These are phyloP conservation scores for Talinum fruticosum DNA, from an alignment of 148 eudicot genomes.

Conservation along the genomic window DNA sequence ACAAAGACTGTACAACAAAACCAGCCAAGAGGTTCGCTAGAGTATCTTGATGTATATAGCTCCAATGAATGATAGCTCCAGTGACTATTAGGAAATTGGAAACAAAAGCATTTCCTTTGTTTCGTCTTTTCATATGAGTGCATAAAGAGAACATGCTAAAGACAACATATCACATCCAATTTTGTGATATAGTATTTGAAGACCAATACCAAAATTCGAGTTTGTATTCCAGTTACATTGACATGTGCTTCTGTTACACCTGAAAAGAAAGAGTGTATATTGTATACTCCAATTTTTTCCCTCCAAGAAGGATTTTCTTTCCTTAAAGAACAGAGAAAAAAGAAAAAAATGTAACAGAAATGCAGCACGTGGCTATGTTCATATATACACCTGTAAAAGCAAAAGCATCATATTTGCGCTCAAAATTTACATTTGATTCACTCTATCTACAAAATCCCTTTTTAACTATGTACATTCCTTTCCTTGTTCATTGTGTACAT, in stretches of 20 bases:
- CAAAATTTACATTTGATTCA: not conserved
- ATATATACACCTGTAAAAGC: not conserved
- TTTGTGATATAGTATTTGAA: no score
- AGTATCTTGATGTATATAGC: constrained; percentile 38
- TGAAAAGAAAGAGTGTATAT: no score
- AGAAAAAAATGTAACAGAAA: no score
- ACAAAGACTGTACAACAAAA: constrained; percentile 39
- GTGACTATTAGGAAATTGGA: constrained; percentile 8
- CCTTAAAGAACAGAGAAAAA: no score
- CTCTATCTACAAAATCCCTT: constrained; percentile 6
- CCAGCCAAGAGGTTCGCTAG: constrained; percentile 36
- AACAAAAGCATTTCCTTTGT: constrained; percentile 44
- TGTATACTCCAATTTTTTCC: no score
- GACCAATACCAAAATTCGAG: no score
- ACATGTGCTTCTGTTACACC: no score
- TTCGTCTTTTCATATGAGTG: constrained; percentile 15
- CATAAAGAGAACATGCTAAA: not conserved
- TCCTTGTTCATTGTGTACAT: not conserved
- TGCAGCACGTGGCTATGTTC: no score
- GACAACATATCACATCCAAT: no score
- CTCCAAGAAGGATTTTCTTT: no score
- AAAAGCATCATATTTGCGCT: not conserved
- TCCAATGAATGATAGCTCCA: constrained; percentile 51
- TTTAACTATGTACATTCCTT: not conserved
- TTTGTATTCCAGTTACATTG: no score